Base-by-base conservation (phyloP, 148 eudicot genomes). In the Chenopodium berlandieri region DNA sequence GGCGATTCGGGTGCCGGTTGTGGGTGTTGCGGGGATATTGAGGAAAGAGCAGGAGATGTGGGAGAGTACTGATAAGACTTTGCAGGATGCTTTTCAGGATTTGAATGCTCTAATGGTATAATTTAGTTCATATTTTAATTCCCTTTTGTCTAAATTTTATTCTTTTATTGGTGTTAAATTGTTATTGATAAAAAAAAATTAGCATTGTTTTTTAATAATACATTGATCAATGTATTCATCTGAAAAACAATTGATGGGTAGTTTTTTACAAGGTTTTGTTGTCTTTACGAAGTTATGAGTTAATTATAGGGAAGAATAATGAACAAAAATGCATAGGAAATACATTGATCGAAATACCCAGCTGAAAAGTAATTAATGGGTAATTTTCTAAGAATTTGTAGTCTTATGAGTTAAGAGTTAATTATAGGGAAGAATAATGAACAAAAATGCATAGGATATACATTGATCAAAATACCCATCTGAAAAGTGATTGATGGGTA, bases 1-100 rank as follows among this genome's bases (percentile, higher is more conserved):
- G 52, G 97, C 90, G 34, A 77, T 95, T 48, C 83, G 81, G 79
- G 79, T 86, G 89, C 99, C 97, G 47, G 95, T 95, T 70, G 97
- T 95, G 34, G 99, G 99, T 23, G 87, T 95, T 20, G 66, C 97
- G 0, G 99, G 99, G 87, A 94, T 95, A 79, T 63, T 94, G 91
- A 94, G 99, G 90, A 93, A 92, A 82, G 99, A 95, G 86, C 99
- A 95, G 85, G 99, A 95, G 83, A 89, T 94, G 95, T 95, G 99
- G 99, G 99, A 95, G 91, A 92, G 86, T 82, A 93, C 97, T 86
- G 99, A 95, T 86, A 95, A 93, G 89, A 93, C 89, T 80, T 91
- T 95, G 91, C 99, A 95, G 71, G 97, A 95, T 83, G 99, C 99
- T 81, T 95, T 95, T 75, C 97, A 92, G 87, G 99, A 95, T 83